These are phyloP conservation scores for Scolecobasidium constrictum DNA, from an alignment of 2,329 filamentous ascomycete species.

Conservation along the genomic window DNA sequence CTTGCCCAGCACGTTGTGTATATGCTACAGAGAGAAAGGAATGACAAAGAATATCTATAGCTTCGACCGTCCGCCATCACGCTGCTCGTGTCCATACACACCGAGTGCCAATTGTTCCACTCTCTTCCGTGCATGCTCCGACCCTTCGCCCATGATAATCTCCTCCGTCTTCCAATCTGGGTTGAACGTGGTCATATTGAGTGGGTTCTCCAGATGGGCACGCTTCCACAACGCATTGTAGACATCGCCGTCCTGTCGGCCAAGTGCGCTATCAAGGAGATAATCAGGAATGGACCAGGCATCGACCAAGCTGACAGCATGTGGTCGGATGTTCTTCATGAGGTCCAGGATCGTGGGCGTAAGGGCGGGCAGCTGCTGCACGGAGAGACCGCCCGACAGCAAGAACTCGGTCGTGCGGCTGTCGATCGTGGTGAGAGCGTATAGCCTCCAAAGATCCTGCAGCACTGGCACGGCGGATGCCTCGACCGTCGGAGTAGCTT, in stretches of 20 bases:
- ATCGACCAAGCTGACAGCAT: slow-evolving; percentile 61
- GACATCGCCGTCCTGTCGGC: slow-evolving; percentile 61
- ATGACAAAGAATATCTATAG: no score
- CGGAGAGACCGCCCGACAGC: slow-evolving; percentile 29
- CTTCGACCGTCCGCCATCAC: no score
- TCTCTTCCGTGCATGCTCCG: slow-evolving; percentile 1
- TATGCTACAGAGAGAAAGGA: no score
- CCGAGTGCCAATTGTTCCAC: not conserved
- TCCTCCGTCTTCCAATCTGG: slow-evolving; percentile 56
- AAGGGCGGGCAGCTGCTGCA: not conserved
- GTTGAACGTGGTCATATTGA: slow-evolving; percentile 62
- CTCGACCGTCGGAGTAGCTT: slow-evolving; percentile 16
- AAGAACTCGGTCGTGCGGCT: slow-evolving; percentile 33
- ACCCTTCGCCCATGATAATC: slow-evolving; percentile 11
- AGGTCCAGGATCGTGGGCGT: slow-evolving; percentile 56
- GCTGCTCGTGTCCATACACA: slow-evolving; percentile 1
- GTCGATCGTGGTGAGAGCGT: slow-evolving; percentile 37
- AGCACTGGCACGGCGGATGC: slow-evolving; percentile 25
- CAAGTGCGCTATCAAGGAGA: slow-evolving; percentile 62
- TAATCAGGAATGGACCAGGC: slow-evolving; percentile 69
- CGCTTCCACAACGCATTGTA: slow-evolving; percentile 69
- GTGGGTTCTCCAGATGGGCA: slow-evolving; percentile 60
- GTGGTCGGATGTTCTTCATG: slow-evolving; percentile 60
- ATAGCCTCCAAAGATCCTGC: slow-evolving; percentile 34
- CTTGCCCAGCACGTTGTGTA: no score